Conservation (phyloP, 202 grass and related monocot species). For the Alloteropsis angusta region DNA sequence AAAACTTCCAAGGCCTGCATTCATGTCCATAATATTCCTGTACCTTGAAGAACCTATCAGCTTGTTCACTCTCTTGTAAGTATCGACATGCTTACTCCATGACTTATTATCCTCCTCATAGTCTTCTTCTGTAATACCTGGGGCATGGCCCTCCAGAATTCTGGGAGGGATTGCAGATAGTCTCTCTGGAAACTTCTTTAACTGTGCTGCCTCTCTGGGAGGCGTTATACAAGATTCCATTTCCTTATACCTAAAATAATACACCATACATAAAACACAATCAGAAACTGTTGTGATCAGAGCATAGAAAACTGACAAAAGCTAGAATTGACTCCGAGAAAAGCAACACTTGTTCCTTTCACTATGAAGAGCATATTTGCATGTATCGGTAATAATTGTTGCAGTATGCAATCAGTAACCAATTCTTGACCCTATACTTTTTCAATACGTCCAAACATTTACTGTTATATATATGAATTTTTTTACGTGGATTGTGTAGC, state of each 20-base stretch:
- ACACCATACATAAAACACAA: background rate
- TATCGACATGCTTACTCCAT: constrained; percentile 67
- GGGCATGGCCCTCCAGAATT: constrained; percentile 38
- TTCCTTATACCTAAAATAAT: constrained; percentile 65
- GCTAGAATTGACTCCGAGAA: background rate
- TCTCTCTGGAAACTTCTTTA: constrained; percentile 71
- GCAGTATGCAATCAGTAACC: background rate
- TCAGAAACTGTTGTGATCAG: background rate
- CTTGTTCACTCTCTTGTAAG: constrained; percentile 77
- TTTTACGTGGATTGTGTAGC: background rate
- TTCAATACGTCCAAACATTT: background rate
- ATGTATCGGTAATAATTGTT: background rate
- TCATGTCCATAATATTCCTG: constrained; percentile 96
- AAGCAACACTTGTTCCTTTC: background rate
- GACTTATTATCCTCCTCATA: constrained; percentile 57
- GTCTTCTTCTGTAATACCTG: constrained; percentile 51
- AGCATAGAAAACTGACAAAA: background rate
- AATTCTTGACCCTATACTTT: background rate
- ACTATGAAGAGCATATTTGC: background rate
- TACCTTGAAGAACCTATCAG: constrained; percentile 64
- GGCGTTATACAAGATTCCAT: constrained; percentile 70
- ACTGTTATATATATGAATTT: background rate
- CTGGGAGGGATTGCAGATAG: constrained; percentile 55
- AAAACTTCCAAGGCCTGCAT: constrained; percentile 85
- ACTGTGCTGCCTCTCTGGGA: constrained; percentile 17